Percentiles rank a stretch among this genome's conserved stretches.
These are phyloP conservation scores for Candida hungchunana DNA, from an alignment of 805 yeast species.

Conservation along the genomic window DNA sequence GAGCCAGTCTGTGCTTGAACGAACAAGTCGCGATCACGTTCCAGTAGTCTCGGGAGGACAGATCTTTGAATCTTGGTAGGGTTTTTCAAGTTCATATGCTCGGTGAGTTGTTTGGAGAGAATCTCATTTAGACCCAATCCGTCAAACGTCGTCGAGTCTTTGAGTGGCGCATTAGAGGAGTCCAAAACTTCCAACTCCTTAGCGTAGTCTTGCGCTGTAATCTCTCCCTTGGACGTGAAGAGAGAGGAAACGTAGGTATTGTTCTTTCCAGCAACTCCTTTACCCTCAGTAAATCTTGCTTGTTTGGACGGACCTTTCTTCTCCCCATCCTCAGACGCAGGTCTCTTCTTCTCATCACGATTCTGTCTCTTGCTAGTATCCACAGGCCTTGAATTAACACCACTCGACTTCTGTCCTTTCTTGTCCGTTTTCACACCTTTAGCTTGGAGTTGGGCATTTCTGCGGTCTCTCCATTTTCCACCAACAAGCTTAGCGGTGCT, in stretches of 20 bases:
- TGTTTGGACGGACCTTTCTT: constrained; percentile 30
- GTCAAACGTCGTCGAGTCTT: constrained; percentile 61
- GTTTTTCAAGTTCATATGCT: constrained; percentile 47
- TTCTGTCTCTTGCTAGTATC: constrained; percentile 5
- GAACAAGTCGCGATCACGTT: constrained; percentile 57
- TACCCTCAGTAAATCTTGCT: constrained; percentile 41
- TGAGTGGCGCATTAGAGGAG: constrained; percentile 83
- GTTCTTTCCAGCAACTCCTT: constrained; percentile 49
- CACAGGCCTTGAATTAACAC: constrained; percentile 11
- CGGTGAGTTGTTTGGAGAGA: constrained; percentile 50
- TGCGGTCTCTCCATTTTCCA: constrained; percentile 80
- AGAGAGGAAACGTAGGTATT: constrained; percentile 80
- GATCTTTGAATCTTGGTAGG: constrained; percentile 89
- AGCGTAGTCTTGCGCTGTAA: constrained; percentile 35
- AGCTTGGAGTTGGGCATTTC: constrained; percentile 36
- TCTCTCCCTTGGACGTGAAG: constrained; percentile 67
- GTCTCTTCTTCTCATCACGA: constrained; percentile 14
- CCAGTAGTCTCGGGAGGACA: constrained; percentile 61
- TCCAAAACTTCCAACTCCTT: constrained; percentile 30
- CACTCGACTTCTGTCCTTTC: constrained; percentile 4
- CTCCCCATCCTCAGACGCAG: constrained; percentile 11
- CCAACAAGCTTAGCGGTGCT: constrained; percentile 48
- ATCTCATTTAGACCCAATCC: constrained; percentile 64
- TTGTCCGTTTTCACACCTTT: constrained; percentile 21
- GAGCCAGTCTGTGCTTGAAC: constrained; percentile 98